Evolutionary conservation across 495 filamentous ascomycete genomes (phyloP).

Genomic region (Alectoria sarmentosa): DNA sequence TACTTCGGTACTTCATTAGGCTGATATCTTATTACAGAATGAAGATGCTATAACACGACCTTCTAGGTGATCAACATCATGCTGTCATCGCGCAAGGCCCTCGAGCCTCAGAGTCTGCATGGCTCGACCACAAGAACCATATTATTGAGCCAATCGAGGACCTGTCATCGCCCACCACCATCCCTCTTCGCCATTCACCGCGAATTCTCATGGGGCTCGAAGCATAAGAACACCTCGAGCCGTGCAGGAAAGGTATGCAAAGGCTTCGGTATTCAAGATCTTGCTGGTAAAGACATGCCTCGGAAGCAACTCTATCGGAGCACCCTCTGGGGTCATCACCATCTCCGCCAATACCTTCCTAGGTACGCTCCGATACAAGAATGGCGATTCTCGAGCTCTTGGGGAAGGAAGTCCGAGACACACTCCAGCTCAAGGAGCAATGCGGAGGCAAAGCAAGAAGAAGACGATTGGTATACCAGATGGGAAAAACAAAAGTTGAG

Average conservation of each 20-base stretch:
- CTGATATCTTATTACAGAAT: not conserved
- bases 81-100: slow-evolving; percentile 16
- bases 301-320: slow-evolving; percentile 13
- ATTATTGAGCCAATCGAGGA: not conserved
- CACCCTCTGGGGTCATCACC: slow-evolving; percentile 10
- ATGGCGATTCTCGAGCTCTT: slow-evolving; percentile 20
- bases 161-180: not conserved
- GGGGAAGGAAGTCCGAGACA: slow-evolving; percentile 9
- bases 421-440: not conserved
- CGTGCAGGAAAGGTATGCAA: slow-evolving; percentile 14
- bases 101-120: slow-evolving; percentile 9
- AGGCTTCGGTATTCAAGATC: slow-evolving; percentile 11
- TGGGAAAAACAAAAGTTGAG: slow-evolving; percentile 17
- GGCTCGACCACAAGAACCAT: slow-evolving; percentile 2
- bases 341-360: slow-evolving; percentile 9
- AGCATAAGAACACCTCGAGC: slow-evolving; percentile 5
- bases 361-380: slow-evolving; percentile 13
- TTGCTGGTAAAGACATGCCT: slow-evolving; percentile 2
- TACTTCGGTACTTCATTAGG: not conserved
- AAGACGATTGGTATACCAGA: slow-evolving; percentile 16
- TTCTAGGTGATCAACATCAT: slow-evolving; percentile 16
- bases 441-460: slow-evolving; percentile 4
- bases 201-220: slow-evolving; percentile 18
- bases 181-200: slow-evolving; percentile 9
- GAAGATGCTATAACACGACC: not conserved